phyloP scores from a whole-genome alignment of 2,329 filamentous ascomycete species.

The Aspergillus niger region DNA sequence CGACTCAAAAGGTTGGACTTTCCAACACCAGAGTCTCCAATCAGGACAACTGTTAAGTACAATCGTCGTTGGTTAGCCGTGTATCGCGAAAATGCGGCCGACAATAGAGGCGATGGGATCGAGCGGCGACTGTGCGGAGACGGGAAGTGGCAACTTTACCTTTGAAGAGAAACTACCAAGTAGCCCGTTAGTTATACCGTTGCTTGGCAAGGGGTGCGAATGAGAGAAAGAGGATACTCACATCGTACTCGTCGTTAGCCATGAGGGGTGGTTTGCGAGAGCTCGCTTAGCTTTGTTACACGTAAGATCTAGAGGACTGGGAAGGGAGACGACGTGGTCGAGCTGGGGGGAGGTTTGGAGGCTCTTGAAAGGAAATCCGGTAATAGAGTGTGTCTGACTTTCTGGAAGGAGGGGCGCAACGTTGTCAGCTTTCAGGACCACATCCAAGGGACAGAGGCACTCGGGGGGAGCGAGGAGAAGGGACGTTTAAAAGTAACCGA shows the following conservation, averaged over 20 bases:
- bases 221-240: constrained; percentile 54
- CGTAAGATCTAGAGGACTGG: constrained; percentile 23
- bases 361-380: constrained; percentile 13
- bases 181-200: constrained; percentile 22
- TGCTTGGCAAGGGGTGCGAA: neutral
- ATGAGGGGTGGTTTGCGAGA: constrained; percentile 54
- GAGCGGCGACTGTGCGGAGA: constrained; percentile 24
- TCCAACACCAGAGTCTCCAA: constrained; percentile 98
- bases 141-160: constrained; percentile 57
- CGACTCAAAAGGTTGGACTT: constrained; percentile 99
- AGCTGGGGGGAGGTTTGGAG: constrained; percentile 19
- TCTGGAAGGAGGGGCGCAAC: constrained; percentile 13
- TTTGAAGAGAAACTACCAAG: constrained; percentile 93
- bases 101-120: constrained; percentile 12
- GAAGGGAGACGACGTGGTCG: constrained; percentile 23
- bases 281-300: constrained; percentile 24
- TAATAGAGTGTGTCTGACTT: constrained; percentile 16
- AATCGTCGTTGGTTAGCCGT: constrained; percentile 22
- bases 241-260: constrained; percentile 99
- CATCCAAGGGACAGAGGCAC: neutral
- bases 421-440: constrained; percentile 15
- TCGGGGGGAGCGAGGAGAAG: neutral
- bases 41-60: constrained; percentile 76
- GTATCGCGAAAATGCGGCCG: neutral
- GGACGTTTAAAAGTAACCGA: neutral